Conservation (phyloP, 805 yeast genomes). For the Peterozyma toletana region DNA sequence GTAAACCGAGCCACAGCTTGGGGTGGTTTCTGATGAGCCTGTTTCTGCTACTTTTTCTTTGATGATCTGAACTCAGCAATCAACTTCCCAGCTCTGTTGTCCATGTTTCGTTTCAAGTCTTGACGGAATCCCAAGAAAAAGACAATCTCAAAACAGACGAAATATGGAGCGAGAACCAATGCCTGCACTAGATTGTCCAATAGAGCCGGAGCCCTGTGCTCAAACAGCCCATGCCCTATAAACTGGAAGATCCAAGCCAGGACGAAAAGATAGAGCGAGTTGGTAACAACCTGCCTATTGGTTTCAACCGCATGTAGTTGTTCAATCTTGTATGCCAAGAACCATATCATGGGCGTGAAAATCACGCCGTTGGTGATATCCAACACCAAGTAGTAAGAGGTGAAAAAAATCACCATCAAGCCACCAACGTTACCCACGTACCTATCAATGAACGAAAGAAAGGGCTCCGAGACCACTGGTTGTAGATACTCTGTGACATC, state of each 20-base stretch:
- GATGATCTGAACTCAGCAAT: conserved; percentile 24
- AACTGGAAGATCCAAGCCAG: conserved; percentile 78
- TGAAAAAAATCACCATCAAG: conserved; percentile 37
- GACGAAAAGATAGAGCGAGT: conserved; percentile 36
- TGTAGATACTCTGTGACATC: conserved; percentile 8
- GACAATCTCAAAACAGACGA: conserved; percentile 72
- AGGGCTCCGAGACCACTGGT: conserved; percentile 12
- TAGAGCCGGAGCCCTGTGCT: conserved; percentile 79
- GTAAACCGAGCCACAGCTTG: no score
- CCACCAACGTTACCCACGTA: conserved; percentile 37
- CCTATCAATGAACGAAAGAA: conserved; percentile 11
- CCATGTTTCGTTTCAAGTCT: conserved; percentile 43
- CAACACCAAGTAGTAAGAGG: conserved; percentile 50
- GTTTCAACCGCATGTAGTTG: conserved; percentile 10
- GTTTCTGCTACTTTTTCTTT: no score
- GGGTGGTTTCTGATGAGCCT: no score
- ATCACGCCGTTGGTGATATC: conserved; percentile 45
- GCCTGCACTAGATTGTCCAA: conserved; percentile 81
- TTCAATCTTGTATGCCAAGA: conserved; percentile 13
- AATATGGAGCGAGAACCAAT: conserved; percentile 83
- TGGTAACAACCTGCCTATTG: conserved; percentile 16
- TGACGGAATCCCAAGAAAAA: conserved; percentile 58
- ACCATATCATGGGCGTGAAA: conserved; percentile 30
- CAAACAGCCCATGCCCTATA: conserved; percentile 80
- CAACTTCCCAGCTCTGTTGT: conserved; percentile 33